Percentiles rank a stretch among this genome's conserved stretches.
Evolutionary conservation across 2,329 filamentous ascomycete species (phyloP).

Genomic region (Pleurostoma richardsiae): DNA sequence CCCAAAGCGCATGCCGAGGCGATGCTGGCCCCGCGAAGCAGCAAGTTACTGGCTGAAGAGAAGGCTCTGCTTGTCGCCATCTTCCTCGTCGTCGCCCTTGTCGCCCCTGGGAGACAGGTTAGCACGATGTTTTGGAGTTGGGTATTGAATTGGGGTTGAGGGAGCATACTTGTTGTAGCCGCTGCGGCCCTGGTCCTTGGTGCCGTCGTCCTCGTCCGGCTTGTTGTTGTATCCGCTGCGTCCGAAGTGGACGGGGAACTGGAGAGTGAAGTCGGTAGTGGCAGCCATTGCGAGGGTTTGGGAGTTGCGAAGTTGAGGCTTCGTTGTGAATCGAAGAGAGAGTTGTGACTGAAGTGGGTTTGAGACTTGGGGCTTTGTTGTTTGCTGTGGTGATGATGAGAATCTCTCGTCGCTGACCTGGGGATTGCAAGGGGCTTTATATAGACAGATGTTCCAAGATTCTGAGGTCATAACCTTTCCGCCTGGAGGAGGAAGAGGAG

Average conservation of each 20-base stretch:
- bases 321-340: neutral
- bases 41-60: constrained; percentile 15
- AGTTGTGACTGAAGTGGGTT: constrained; percentile 3
- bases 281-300: constrained; percentile 29
- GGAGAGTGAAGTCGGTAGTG: constrained; percentile 22
- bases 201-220: constrained; percentile 24
- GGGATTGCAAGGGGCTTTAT: constrained; percentile 13
- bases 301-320: constrained; percentile 1
- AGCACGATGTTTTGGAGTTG: neutral
- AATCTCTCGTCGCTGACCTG: constrained; percentile 13
- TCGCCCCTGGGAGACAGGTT: constrained; percentile 12
- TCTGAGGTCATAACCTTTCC: constrained; percentile 7
- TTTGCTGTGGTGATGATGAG: constrained; percentile 12
- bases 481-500: too few species aligned
- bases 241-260: constrained; percentile 32
- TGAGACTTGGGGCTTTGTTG: constrained; percentile 4
- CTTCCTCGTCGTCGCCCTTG: constrained; percentile 18
- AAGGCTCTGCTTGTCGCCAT: constrained; percentile 16
- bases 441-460: constrained; percentile 9
- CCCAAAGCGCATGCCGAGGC: neutral
- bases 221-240: constrained; percentile 36
- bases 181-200: constrained; percentile 34
- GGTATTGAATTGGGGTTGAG: neutral
- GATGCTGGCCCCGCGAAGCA: constrained; percentile 19
- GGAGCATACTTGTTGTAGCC: constrained; percentile 37